Percentiles rank a stretch among this genome's conserved stretches.
These are phyloP conservation scores for Alternaria ventricosa DNA, from an alignment of 2,329 filamentous ascomycete genomes.

Conservation along the genomic window DNA sequence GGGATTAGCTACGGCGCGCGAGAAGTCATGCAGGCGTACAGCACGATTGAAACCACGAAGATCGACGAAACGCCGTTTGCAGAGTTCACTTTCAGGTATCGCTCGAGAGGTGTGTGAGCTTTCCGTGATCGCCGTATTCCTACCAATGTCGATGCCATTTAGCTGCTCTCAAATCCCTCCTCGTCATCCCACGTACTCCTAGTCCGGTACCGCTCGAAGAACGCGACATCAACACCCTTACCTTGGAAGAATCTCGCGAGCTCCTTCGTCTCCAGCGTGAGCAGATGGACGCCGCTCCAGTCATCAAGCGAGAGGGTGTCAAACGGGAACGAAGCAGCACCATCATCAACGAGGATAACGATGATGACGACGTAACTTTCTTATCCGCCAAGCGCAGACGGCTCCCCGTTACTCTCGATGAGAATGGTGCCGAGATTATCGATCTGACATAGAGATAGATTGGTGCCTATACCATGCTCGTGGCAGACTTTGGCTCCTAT, in stretches of 20 bases:
- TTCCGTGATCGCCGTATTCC: no score
- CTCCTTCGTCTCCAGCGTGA: slow-evolving; percentile 21
- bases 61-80: slow-evolving; percentile 14
- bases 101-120: slow-evolving; percentile 17
- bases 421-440: slow-evolving; percentile 23
- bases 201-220: slow-evolving; percentile 30
- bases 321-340: slow-evolving; percentile 18
- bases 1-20: not conserved
- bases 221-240: slow-evolving; percentile 16
- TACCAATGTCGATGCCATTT: not conserved
- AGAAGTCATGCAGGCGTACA: not conserved
- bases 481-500: not conserved
- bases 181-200: slow-evolving; percentile 39
- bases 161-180: slow-evolving; percentile 40
- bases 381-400: slow-evolving; percentile 16
- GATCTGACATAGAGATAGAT: slow-evolving; percentile 23
- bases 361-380: slow-evolving; percentile 16
- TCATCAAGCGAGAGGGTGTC: slow-evolving; percentile 14
- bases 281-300: not conserved
- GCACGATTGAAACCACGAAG: not conserved
- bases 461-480: not conserved
- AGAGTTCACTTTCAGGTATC: slow-evolving; percentile 27
- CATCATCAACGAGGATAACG: not conserved
- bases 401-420: slow-evolving; percentile 1
- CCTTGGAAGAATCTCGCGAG: slow-evolving; percentile 24